Percentiles rank a stretch among this genome's conserved stretches.
These are phyloP conservation scores for Aureobasidium zeae DNA, from an alignment of 2,329 filamentous ascomycete species.

Conservation along the genomic window DNA sequence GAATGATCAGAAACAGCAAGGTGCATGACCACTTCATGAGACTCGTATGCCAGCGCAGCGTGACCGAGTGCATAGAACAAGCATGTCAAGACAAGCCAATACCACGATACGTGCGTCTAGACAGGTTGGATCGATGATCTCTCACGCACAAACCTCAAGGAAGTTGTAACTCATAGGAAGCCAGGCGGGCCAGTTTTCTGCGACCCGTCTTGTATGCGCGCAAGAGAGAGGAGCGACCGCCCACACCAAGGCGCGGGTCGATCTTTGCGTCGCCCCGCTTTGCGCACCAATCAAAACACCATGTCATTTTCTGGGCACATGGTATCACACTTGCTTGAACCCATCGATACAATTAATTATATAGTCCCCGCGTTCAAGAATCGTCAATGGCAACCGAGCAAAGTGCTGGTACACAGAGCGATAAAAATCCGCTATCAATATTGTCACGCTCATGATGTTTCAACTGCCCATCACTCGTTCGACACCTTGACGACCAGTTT, in stretches of 20 bases:
- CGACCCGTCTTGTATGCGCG: conserved; percentile 3
- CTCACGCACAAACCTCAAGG: not conserved
- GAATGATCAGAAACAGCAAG: conserved; percentile 13
- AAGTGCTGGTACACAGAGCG: not conserved
- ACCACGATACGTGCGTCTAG: no score
- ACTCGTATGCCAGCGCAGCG: conserved; percentile 9
- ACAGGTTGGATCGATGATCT: no score
- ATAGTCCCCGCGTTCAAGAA: no score
- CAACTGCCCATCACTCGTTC: not conserved
- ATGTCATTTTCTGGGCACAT: not conserved
- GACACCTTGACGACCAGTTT: conserved; percentile 45
- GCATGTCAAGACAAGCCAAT: no score
- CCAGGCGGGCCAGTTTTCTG: conserved; percentile 1
- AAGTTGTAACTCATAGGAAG: not conserved
- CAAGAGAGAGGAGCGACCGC: not conserved
- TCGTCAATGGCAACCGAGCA: not conserved
- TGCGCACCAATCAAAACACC: not conserved
- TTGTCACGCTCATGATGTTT: not conserved
- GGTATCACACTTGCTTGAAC: not conserved
- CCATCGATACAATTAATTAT: not conserved
- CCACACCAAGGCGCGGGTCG: conserved; percentile 1
- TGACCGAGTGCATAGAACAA: conserved; percentile 4
- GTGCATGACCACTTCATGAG: conserved; percentile 7
- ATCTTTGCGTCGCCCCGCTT: conserved; percentile 2
- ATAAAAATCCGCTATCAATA: not conserved